Evolutionary conservation across 306 rosid species (phyloP).

Genomic region (Pterocarpus macrocarpus): DNA sequence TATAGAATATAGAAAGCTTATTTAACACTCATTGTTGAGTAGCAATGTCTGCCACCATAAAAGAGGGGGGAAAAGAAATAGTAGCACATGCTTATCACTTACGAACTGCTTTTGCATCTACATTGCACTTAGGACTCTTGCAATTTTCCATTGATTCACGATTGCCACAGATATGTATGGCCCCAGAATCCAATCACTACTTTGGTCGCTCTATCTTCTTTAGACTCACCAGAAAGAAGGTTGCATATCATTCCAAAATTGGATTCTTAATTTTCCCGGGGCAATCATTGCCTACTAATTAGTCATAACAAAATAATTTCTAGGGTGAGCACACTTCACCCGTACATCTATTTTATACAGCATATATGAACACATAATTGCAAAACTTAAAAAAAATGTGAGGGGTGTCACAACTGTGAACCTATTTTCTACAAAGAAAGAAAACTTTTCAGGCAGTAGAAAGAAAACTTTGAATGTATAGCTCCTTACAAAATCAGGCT

Average conservation of each 20-base stretch:
- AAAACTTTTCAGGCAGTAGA: too few relatives aligned
- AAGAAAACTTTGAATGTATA: too few relatives aligned
- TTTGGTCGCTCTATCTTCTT: conserved; percentile 15
- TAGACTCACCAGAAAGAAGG: background rate
- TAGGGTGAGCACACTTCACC: background rate
- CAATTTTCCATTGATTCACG: background rate
- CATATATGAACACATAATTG: background rate
- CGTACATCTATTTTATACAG: background rate
- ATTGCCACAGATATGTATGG: conserved; percentile 31
- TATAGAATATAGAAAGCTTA: conserved; percentile 45
- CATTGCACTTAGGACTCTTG: conserved; percentile 24
- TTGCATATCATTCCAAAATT: conserved; percentile 24
- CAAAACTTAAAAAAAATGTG: background rate
- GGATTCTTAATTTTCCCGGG: background rate
- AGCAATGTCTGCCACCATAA: conserved; percentile 49
- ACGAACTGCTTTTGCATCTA: conserved; percentile 46
- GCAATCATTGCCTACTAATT: conserved; percentile 32
- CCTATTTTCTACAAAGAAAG: too few relatives aligned
- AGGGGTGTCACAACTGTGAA: background rate
- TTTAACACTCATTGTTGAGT: conserved; percentile 12
- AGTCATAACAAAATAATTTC: background rate
- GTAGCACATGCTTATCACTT: conserved; percentile 53
- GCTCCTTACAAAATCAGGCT: too few relatives aligned
- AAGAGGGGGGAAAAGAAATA: background rate
- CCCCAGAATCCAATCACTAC: conserved; percentile 41